phyloP scores from a whole-genome alignment of 2,329 filamentous ascomycete genomes.

The Scopulariopsis brevicaulis region DNA sequence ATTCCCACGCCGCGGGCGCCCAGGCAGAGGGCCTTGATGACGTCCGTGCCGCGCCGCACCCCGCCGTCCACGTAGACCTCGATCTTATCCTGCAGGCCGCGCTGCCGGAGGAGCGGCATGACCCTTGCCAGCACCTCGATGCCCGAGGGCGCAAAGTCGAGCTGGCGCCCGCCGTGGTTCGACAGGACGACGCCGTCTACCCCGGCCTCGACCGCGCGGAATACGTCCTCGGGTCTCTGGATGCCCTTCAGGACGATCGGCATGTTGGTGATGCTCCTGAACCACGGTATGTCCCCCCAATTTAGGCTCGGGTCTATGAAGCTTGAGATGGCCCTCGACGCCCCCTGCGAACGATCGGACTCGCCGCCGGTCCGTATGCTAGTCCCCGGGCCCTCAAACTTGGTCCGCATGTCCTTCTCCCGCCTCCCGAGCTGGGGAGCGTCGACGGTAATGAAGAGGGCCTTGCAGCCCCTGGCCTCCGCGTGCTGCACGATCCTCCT shows the following conservation, averaged over 20 bases:
- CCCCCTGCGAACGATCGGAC: constrained; percentile 83
- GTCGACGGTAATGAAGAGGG: constrained; percentile 96
- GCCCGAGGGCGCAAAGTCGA: constrained; percentile 82
- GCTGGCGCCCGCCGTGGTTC: constrained; percentile 90
- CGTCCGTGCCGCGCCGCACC: constrained; percentile 80
- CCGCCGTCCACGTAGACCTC: constrained; percentile 91
- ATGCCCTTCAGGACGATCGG: constrained; percentile 95
- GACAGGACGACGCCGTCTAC: constrained; percentile 86
- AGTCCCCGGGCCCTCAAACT: constrained; percentile 75
- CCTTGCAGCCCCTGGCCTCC: constrained; percentile 84
- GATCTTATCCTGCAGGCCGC: constrained; percentile 62
- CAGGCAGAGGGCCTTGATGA: constrained; percentile 88
- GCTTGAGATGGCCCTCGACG: constrained; percentile 84
- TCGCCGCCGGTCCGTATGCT: constrained; percentile 59
- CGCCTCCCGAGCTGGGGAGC: constrained; percentile 88
- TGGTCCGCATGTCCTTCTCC: constrained; percentile 96
- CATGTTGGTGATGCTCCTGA: constrained; percentile 80
- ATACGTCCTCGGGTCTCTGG: constrained; percentile 89
- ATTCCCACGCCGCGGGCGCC: constrained; percentile 91
- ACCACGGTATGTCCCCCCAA: constrained; percentile 95
- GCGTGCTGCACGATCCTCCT: constrained; percentile 84
- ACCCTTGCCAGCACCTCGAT: constrained; percentile 90
- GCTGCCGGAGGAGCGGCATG: constrained; percentile 71
- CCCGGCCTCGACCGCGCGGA: constrained; percentile 71
- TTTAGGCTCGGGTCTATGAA: constrained; percentile 93